These are phyloP conservation scores for Apiotrichum akiyoshidainum DNA, from an alignment of 1,284 basidiomycete genomes.

Conservation along the genomic window DNA sequence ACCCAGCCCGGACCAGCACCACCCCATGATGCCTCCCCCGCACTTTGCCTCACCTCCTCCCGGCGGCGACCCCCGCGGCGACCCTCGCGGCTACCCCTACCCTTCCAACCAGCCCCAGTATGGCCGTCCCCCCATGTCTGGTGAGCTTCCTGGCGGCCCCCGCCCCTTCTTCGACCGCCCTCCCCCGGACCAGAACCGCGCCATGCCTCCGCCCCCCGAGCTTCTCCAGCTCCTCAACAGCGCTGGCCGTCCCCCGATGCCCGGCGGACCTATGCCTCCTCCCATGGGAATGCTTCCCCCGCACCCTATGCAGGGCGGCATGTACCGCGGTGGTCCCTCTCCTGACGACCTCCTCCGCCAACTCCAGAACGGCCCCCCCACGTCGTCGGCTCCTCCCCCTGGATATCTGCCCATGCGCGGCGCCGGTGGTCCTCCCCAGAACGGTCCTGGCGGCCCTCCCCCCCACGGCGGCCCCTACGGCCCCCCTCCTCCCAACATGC, in stretches of 20 bases:
- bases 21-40: constrained; percentile 12
- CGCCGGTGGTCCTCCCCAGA: background rate
- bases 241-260: constrained; percentile 5
- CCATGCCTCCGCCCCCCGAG: constrained; percentile 9
- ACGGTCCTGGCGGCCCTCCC: constrained; percentile 4
- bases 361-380: constrained; percentile 10
- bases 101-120: constrained; percentile 4
- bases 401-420: constrained; percentile 16
- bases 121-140: constrained; percentile 7
- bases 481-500: constrained; percentile 15
- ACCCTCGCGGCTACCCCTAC: constrained; percentile 1
- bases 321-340: constrained; percentile 16
- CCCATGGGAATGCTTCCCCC: constrained; percentile 24
- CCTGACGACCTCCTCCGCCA: constrained; percentile 25
- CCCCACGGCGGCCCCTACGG: constrained; percentile 3
- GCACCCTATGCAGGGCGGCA: constrained; percentile 15
- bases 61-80: constrained; percentile 13
- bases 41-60: constrained; percentile 19
- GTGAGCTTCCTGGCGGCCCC: constrained; percentile 4
- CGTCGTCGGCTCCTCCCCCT: constrained; percentile 6
- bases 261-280: constrained; percentile 9
- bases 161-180: constrained; percentile 13
- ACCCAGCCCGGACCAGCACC: constrained; percentile 5
- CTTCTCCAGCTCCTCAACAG: constrained; percentile 34
- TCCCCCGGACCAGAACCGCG: constrained; percentile 1